Evolutionary conservation across 148 eudicot genomes (phyloP), one percentile per base, ranked within the genome.

Genomic region (Rhododendron simsii): DNA sequence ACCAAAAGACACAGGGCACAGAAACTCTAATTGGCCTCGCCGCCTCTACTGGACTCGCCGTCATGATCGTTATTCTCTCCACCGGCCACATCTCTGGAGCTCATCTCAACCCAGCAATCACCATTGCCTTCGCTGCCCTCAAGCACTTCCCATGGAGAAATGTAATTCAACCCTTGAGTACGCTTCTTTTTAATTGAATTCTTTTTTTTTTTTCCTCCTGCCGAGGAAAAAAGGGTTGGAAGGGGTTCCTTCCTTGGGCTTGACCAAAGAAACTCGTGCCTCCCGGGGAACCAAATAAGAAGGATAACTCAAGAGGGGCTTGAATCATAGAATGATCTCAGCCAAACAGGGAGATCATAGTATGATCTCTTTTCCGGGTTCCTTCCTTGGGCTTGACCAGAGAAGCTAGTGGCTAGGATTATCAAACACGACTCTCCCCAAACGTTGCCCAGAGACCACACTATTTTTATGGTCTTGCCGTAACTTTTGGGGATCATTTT

Each of bases 11-110:
- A 83, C 81, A 89, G 26, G 98, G 98, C 85, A 80, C 98, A 5
- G 98, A 95, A 87, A 95, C 98, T 20, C 95, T 97, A 2, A 84
- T 97, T 3, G 98, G 99, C 37, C 91, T 92, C 3, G 98, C 99
- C 0, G 95, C 93, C 69, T 92, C 98, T 81, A 55, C 93, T 0
- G 99, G 99, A 57, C 95, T 97, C 15, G 99, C 98, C 0, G 99
- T 95, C 63, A 97, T 97, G 99, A 92, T 93, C 12, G 88, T 95
- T 80, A 97, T 97, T 67, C 92, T 97, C 80, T 89, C 99, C 3
- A 94, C 95, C 0, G 99, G 98, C 15, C 99, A 97, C 87, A 97
- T 97, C 83, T 97, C 99, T 3, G 99, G 99, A 7, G 98, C 99
- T 78, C 98, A 95, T 87, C 94, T 97, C 87, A 97, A 97, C 82